phyloP scores from a whole-genome alignment of 139 green algal genomes.

The Raphidocelis subcapitata region DNA sequence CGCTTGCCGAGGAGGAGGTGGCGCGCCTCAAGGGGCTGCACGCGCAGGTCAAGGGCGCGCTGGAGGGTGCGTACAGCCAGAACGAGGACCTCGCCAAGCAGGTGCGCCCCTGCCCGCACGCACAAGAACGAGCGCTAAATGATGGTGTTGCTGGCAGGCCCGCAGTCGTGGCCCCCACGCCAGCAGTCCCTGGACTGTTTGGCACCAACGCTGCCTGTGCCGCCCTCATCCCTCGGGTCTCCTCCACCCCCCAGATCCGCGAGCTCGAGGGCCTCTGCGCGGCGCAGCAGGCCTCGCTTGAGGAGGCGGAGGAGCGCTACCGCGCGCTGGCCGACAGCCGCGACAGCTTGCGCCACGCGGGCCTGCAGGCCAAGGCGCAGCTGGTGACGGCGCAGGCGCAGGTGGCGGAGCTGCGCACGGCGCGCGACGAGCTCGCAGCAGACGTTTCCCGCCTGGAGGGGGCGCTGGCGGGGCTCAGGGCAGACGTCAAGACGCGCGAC shows the following conservation, averaged over 20 bases:
- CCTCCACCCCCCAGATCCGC: not conserved
- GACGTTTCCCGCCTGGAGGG: conserved; percentile 2
- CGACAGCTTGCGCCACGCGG: conserved; percentile 17
- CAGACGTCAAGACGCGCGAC: conserved; percentile 19
- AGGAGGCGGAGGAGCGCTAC: conserved; percentile 25
- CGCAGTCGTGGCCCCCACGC: not conserved
- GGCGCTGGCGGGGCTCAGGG: conserved; percentile 14
- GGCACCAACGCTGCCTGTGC: too few species aligned
- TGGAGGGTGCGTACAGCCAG: conserved; percentile 23
- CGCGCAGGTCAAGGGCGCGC: conserved; percentile 25
- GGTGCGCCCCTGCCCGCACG: too few species aligned
- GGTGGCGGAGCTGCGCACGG: conserved; percentile 14
- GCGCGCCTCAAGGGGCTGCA: conserved; percentile 20
- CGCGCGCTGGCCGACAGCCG: conserved; percentile 8
- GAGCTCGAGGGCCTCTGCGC: conserved; percentile 21
- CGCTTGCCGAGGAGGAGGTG: conserved; percentile 5
- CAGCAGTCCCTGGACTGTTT: not conserved
- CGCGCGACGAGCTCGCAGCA: conserved; percentile 24
- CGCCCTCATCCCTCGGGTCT: too few species aligned
- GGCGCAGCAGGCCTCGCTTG: conserved; percentile 29
- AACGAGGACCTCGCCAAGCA: conserved; percentile 21
- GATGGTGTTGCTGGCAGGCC: not conserved
- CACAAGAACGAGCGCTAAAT: not conserved
- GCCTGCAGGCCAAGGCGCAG: conserved; percentile 26
- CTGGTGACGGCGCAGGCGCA: conserved; percentile 30